These are phyloP conservation scores for Daldinia eschscholtzii DNA, from an alignment of 2,329 filamentous ascomycete genomes.

Conservation along the genomic window DNA sequence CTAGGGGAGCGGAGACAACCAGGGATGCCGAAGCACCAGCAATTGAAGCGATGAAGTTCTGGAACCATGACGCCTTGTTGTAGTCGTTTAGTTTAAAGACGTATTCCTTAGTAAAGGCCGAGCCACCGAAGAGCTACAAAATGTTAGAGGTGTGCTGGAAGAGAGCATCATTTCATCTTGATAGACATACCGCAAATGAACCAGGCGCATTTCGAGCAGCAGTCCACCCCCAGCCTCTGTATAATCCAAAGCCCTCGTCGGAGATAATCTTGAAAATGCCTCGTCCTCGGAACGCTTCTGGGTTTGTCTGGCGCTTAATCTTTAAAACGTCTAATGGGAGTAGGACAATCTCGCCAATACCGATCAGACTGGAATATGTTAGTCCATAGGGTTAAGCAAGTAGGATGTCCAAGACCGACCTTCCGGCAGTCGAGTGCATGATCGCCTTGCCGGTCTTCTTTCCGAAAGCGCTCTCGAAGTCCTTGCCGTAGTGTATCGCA, in stretches of 20 bases:
- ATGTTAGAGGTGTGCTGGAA: constrained; percentile 34
- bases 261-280: constrained; percentile 89
- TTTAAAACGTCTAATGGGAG: constrained; percentile 97
- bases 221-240: constrained; percentile 97
- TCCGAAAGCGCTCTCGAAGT: constrained; percentile 91
- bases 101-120: constrained; percentile 97
- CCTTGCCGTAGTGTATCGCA: constrained; percentile 78
- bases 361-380: constrained; percentile 76
- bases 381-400: neutral
- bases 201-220: constrained; percentile 96
- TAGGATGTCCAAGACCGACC: constrained; percentile 60
- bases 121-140: constrained; percentile 91
- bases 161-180: neutral
- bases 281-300: constrained; percentile 94
- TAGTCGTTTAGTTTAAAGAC: constrained; percentile 91
- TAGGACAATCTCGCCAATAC: constrained; percentile 96
- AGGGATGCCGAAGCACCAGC: constrained; percentile 95
- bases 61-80: constrained; percentile 92
- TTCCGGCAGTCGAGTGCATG: constrained; percentile 96
- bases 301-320: constrained; percentile 99
- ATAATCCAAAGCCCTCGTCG: constrained; percentile 95
- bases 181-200: constrained; percentile 84
- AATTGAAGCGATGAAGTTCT: constrained; percentile 98
- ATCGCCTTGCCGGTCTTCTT: constrained; percentile 98
- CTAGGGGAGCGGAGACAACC: constrained; percentile 92